These are phyloP conservation scores for Pseudogymnoascus sp. DNA, from an alignment of 2,329 filamentous ascomycete genomes.

Conservation along the genomic window DNA sequence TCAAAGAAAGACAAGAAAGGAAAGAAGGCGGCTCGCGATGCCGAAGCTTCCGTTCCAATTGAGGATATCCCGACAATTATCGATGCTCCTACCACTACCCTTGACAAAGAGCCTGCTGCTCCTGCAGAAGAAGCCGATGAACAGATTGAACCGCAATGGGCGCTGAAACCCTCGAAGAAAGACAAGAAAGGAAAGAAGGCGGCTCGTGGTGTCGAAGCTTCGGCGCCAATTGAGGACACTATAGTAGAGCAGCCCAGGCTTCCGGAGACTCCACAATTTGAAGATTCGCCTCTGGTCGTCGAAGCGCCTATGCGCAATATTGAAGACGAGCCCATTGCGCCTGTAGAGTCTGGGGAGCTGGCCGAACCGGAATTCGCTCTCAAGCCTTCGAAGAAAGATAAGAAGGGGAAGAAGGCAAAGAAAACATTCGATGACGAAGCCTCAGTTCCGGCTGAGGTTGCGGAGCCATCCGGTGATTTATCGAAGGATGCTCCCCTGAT, in stretches of 20 bases:
- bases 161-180: constrained; percentile 11
- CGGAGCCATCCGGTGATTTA: not conserved
- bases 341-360: not conserved
- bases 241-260: not conserved
- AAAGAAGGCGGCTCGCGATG: constrained; percentile 30
- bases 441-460: not conserved
- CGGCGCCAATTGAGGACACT: not conserved
- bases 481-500: not conserved
- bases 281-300: not conserved
- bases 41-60: not conserved
- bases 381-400: constrained; percentile 15
- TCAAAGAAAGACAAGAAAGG: constrained; percentile 21
- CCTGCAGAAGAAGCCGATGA: constrained; percentile 22
- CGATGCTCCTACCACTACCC: not conserved
- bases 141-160: constrained; percentile 13
- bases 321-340: not conserved
- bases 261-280: not conserved
- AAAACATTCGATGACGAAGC: not conserved
- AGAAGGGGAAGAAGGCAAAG: constrained; percentile 32
- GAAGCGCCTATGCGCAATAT: not conserved
- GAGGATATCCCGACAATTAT: not conserved
- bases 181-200: constrained; percentile 32
- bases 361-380: not conserved
- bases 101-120: not conserved
- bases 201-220: not conserved